A percentile compares a stretch with the other conserved stretches of the same genome.
Conservation (phyloP, 2,329 filamentous ascomycete species). For the Ambrosiella beaveri region DNA sequence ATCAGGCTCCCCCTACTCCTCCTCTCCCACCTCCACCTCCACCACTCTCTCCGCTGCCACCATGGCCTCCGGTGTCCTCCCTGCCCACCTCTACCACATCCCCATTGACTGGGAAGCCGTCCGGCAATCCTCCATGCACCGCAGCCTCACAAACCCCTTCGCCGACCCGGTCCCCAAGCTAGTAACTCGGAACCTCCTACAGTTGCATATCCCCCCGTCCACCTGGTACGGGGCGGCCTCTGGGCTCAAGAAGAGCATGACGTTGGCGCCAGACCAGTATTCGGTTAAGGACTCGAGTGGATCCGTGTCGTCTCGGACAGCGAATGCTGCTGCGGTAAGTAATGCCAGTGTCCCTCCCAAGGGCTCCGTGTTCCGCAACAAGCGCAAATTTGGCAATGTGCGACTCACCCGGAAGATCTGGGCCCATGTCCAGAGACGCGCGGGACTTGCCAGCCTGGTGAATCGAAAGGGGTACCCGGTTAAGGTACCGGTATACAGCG, state of each 20-base stretch:
- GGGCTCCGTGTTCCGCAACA: no score
- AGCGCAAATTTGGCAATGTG: no score
- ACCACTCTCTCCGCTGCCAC: slow-evolving; percentile 3
- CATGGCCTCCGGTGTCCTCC: slow-evolving; percentile 18
- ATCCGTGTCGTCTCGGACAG: no score
- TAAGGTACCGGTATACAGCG: not conserved
- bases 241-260: not conserved
- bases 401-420: no score
- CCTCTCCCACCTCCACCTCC: not conserved
- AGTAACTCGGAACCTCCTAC: not conserved
- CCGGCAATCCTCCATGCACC: slow-evolving; percentile 5
- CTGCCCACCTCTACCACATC: not conserved
- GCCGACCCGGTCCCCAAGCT: not conserved
- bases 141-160: slow-evolving; percentile 7
- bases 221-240: slow-evolving; percentile 7
- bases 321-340: no score
- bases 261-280: not conserved
- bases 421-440: not conserved
- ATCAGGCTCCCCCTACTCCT: not conserved
- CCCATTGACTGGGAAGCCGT: slow-evolving; percentile 8
- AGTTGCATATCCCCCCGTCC: slow-evolving; percentile 4
- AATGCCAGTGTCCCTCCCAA: no score
- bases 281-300: no score
- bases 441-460: not conserved
- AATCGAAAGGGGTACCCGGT: not conserved